These are phyloP conservation scores for Laguncularia racemosa DNA, from an alignment of 345 rosid species.

Conservation along the genomic window DNA sequence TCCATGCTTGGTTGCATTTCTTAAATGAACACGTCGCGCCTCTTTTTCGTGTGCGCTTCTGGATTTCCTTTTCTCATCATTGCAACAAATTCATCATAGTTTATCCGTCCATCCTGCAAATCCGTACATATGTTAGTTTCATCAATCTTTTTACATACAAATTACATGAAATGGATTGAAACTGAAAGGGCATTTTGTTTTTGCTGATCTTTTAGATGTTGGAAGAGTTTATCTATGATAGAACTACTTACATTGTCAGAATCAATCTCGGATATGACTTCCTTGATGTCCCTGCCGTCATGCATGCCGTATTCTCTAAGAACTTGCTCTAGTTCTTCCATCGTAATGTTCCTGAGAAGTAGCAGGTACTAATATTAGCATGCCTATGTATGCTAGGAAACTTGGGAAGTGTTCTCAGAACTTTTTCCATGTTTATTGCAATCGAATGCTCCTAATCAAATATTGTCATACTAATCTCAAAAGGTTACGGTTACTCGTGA, in stretches of 20 bases:
- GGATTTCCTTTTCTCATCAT: slow-evolving; percentile 98
- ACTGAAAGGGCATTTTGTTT: too few relatives aligned
- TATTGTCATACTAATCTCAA: too few relatives aligned
- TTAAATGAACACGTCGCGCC: slow-evolving; percentile 58
- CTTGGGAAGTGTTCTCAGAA: too few relatives aligned
- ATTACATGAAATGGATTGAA: too few relatives aligned
- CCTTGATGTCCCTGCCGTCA: slow-evolving; percentile 41
- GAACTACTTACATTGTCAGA: slow-evolving; percentile 27
- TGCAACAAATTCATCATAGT: slow-evolving; percentile 91
- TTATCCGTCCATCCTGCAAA: slow-evolving; percentile 78
- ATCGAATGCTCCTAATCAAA: too few relatives aligned
- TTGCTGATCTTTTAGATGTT: too few relatives aligned
- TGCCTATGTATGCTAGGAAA: too few relatives aligned
- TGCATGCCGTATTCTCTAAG: slow-evolving; percentile 35
- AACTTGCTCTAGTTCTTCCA: slow-evolving; percentile 47
- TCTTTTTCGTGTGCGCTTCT: slow-evolving; percentile 72
- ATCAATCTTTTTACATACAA: background rate
- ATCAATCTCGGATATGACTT: slow-evolving; percentile 40
- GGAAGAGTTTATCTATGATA: too few relatives aligned
- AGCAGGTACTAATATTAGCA: too few relatives aligned
- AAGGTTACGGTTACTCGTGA: too few relatives aligned
- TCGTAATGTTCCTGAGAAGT: slow-evolving; percentile 29
- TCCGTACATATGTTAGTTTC: background rate
- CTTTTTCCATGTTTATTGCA: too few relatives aligned
- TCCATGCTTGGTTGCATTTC: background rate